Evolutionary conservation across 371 early-diverging fungal genomes (phyloP), one percentile per base, ranked within the genome.

Genomic region (Rhizopus stolonifer): DNA sequence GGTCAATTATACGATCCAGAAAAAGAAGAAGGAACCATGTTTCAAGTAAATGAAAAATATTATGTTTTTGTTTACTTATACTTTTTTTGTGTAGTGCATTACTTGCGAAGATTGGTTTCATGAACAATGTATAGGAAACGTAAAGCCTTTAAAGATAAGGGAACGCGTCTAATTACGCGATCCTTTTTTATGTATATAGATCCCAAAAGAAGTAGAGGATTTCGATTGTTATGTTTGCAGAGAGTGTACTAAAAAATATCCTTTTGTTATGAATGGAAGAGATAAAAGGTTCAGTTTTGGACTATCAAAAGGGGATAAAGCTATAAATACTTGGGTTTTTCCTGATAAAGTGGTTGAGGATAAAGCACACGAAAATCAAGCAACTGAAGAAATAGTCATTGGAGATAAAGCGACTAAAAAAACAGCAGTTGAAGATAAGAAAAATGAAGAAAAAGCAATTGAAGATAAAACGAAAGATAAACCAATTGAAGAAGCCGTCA

Each of bases 71-170:
- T 34, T 31, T n/a, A 7, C 19, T 21, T 19, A 32, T 11, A 24
- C 22, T 36, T 4, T 4, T 18, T 45, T 7, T 46, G 23, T 44
- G 8, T 57, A 93, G 76, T 95, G 96, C 56, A 64, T 84, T 29
- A 52, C 83, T 0, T 95, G 96, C 65, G 87, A 91, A 60, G 93
- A 91, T 61, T 91, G 90, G 94, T 89, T 85, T 64, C 93, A 94
- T 70, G 86, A 89, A 24, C 60, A 69, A 0, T 95, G 95, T 61
- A 90, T 95, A 54, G 85, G 86, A 26, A 64, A 82, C 25, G 84
- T 82, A 70, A 65, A 64, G 1, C 29, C 6, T 34, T 32, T 23
- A n/a, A 15, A 46, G 31, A 29, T 7, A 10, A 0, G 18, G 21
- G 18, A 13, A 43, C 33, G 17, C 10, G 26, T 23, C 11, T n/a